Base-by-base conservation (phyloP, 2,329 filamentous ascomycete species). In the Teratosphaeria viscida region DNA sequence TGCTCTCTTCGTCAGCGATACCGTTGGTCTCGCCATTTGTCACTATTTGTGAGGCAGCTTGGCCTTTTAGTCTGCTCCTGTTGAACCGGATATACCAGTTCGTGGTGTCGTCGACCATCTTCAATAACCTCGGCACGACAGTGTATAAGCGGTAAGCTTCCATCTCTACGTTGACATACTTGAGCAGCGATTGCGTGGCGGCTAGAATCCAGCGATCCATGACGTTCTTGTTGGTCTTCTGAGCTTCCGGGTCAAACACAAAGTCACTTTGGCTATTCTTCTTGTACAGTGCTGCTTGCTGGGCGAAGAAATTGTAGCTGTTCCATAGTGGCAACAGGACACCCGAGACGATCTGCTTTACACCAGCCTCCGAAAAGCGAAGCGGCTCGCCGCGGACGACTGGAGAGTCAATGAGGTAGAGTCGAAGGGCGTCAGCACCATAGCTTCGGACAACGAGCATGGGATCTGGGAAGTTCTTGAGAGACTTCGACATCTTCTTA, bases 51-150 rank as follows among this genome's bases (percentile, higher is more conserved):
- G 59, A 57, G 14, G 63, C 62, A 19, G 62, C 54, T 57, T 72
- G 70, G 52, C 92, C 92, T 84, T 96, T 96, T 65, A 96, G 80
- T 58, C 92, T 85, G 74, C 89, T 89, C 58, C 92, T 84, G 79
- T 96, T 96, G 79, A 96, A 95, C 62, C 91, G 84, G 73, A 96
- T 96, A 76, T 96, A 96, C 92, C 92, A 96, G 76, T 97, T 97
- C n/a, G 92, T 96, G 3, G 89, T 91, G 75, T 95, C 91, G 70
- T 96, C 92, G 65, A 96, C 95, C 69, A 95, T 71, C 61, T 72
- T 72, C 39, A 74, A 65, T 61, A 97, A 77, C 63, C 89, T 83
- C 7, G 92, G 92, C 53, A 96, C 91, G 53, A 97, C 92, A 1
- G 92, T 97, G 75, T 96, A 97, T 35, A 79, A 68, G 60, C 68